phyloP scores from a whole-genome alignment of 2,329 filamentous ascomycete species.

The Epichloe scottii region DNA sequence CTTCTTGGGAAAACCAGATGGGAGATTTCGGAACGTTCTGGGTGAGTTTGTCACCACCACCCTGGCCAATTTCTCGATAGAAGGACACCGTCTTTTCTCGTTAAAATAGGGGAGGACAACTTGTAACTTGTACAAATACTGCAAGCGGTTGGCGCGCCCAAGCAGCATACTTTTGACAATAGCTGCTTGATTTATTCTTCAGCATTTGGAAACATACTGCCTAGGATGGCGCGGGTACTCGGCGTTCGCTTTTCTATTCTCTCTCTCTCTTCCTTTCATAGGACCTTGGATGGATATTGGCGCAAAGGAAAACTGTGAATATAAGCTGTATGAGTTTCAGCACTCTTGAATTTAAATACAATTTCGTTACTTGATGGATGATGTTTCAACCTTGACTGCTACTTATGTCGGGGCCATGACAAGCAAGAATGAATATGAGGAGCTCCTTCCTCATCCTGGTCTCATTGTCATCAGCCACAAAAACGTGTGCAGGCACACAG shows the following conservation, averaged over 20 bases:
- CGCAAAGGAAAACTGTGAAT: neutral
- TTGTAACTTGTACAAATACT: constrained; percentile 5
- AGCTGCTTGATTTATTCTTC: neutral
- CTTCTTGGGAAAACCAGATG: neutral
- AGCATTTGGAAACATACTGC: neutral
- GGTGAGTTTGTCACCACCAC: neutral
- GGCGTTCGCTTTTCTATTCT: neutral
- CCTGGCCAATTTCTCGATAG: neutral
- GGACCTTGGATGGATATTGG: neutral
- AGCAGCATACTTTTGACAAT: neutral
- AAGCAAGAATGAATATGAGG: neutral
- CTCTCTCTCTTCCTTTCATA: neutral
- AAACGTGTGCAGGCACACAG: neutral
- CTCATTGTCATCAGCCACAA: neutral
- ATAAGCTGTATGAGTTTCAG: neutral
- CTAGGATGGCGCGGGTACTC: neutral
- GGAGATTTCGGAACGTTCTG: neutral
- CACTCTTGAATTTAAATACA: neutral
- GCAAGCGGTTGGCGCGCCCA: neutral
- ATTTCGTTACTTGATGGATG: neutral
- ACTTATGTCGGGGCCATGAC: neutral
- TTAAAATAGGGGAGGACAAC: neutral
- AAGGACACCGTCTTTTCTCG: neutral
- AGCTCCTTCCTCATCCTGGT: neutral
- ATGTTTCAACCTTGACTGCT: neutral